Base-by-base conservation (phyloP, 495 filamentous ascomycete genomes). In the Durotheca rogersii region DNA sequence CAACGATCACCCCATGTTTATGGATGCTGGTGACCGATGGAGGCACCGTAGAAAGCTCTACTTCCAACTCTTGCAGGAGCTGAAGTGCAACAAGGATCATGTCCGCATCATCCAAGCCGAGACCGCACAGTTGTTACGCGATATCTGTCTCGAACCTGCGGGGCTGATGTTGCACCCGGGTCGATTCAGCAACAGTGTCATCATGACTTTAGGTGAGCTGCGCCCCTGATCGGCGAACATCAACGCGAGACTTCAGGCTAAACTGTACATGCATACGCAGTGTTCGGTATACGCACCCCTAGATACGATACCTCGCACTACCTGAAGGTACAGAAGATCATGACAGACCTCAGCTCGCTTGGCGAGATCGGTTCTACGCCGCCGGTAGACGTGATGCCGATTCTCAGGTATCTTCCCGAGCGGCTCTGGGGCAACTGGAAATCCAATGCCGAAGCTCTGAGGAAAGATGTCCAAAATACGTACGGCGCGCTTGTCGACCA, bases 291-390 rank as follows among this genome's bases (percentile, higher is more conserved):
- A n/a, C n/a, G n/a, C n/a, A n/a, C n/a, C n/a, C n/a, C n/a, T n/a
- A n/a, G n/a, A n/a, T n/a, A n/a, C n/a, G n/a, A n/a, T n/a, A n/a
- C n/a, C n/a, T n/a, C n/a, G n/a, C n/a, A n/a, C n/a, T n/a, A n/a
- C n/a, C n/a, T n/a, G n/a, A n/a, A n/a, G n/a, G n/a, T n/a, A n/a
- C n/a, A n/a, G n/a, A n/a, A 64, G 12, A 25, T 80, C 6, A 72
- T 80, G 72, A 71, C 76, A n/a, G 56, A 68, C 6, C 79, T 71
- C 72, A 69, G 72, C 11, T 48, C 66, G 42, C 53, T 78, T 1
- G 71, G 76, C 53, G 76, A 79, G 47, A 36, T 66, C 0, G 78
- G 76, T 7, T 71, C 71, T 1, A 79, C 73, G 6, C 78, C 78
- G 0, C 77, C 78, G 3, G 71, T 80, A 0, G 76, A 80, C 42